Base-by-base conservation (phyloP, 192 early-diverging fungal genomes). In the Coemansia sp. region DNA sequence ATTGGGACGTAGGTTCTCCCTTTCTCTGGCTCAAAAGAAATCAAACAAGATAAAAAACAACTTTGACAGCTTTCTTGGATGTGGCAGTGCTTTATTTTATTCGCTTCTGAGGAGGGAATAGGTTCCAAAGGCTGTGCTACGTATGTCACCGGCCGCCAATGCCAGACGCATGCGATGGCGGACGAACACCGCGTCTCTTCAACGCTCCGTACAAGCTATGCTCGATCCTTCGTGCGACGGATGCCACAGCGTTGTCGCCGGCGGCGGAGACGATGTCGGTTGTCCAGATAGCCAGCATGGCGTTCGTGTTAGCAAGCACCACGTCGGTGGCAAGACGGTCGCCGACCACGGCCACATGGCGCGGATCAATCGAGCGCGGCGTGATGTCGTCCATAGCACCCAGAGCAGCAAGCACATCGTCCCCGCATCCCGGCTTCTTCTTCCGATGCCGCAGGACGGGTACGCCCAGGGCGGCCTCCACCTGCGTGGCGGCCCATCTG, bases 281-380 rank as follows among this genome's bases (percentile, higher is more conserved):
- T 0, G 88, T 90, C 67, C 91, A 86, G 26, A 96, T 88, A 0
- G 90, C 90, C 8, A 88, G 43, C 76, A 90, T 87, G 41, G 91
- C 92, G 26, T 84, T 76, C 36, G 78, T 67, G 63, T 98, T 95
- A 6, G 90, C 96, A 85, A 91, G 90, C 4, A 93, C 81, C 0
- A 97, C 78, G 63, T 98, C 95, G 0, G 95, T 98, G 12, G 93
- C 72, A 22, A 94, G 74, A 6, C 96, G 87, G 69, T 97, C 96
- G 26, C 96, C 96, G 0, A 95, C 88, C 56, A 97, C 87, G 0
- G 87, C 92, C 18, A 95, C 84, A 46, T 85, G 66, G 2, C 43
- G 10, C 0, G 91, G 81, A 5, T 65, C 41, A 9, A 69, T 61
- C 1, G 59, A 60, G 0, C 62, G 63, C 55, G 51, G 3, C 1